phyloP scores from a whole-genome alignment of 805 yeast species.

The Ogataea trehalophila region DNA sequence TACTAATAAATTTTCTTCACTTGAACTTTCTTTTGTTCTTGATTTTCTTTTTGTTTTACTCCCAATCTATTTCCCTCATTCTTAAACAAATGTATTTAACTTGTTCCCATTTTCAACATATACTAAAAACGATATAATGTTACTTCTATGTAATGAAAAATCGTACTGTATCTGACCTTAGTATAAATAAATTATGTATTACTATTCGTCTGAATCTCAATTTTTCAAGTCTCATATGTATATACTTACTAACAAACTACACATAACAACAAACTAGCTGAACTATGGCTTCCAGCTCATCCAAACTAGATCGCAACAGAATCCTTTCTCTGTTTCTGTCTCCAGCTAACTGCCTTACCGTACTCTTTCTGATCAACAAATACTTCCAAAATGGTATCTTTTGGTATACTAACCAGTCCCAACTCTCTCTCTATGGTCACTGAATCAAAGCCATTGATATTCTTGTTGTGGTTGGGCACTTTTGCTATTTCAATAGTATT shows the following conservation, averaged over 20 bases:
- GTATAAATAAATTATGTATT: too few species aligned
- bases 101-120: background rate
- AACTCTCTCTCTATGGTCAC: conserved; percentile 32
- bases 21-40: too few species aligned
- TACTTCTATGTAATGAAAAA: background rate
- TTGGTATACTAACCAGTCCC: conserved; percentile 53
- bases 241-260: too few species aligned
- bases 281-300: background rate
- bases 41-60: too few species aligned
- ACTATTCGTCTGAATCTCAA: too few species aligned
- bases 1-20: too few species aligned
- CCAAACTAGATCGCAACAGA: too few species aligned
- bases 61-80: background rate
- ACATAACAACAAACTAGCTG: too few species aligned
- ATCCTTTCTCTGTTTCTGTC: conserved; percentile 5
- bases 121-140: background rate
- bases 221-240: too few species aligned
- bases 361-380: conserved; percentile 23
- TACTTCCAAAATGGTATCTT: conserved; percentile 31
- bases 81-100: background rate
- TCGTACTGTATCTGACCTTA: too few species aligned
- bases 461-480: too few species aligned
- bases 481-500: conserved; percentile 30
- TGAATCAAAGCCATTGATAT: background rate
- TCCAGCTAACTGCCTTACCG: conserved; percentile 11